phyloP scores from a whole-genome alignment of 352 stramenopile species.

The Globisporangium recalcitrans region DNA sequence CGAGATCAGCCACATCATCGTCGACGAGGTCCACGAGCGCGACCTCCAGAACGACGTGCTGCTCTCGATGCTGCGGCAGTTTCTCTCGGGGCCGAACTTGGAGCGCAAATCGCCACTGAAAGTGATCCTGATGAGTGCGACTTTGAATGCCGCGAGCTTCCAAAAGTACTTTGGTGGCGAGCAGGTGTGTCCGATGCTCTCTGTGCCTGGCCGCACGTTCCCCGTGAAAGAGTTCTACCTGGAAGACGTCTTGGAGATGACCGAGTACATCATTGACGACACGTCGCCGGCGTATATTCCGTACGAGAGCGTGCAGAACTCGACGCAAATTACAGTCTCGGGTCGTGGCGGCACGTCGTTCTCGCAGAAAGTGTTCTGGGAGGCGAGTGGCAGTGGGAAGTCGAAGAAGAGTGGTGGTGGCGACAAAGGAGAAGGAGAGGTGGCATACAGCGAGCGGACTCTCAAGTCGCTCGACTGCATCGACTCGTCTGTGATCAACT shows the following conservation, averaged over 20 bases:
- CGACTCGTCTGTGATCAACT: constrained; percentile 92
- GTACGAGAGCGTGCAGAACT: constrained; percentile 26
- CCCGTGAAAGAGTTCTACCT: constrained; percentile 96
- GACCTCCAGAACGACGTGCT: constrained; percentile 91
- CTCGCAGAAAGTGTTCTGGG: constrained; percentile 59
- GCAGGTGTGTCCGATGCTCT: constrained; percentile 73
- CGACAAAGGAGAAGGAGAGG: neutral
- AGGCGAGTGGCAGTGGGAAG: constrained; percentile 30
- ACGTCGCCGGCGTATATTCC: constrained; percentile 43
- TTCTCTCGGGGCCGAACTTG: constrained; percentile 51
- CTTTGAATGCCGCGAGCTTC: constrained; percentile 94
- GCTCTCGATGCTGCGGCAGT: constrained; percentile 86
- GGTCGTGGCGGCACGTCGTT: constrained; percentile 58
- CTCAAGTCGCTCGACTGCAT: constrained; percentile 77
- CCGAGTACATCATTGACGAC: constrained; percentile 82
- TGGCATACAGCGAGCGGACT: constrained; percentile 84
- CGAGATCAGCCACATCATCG: constrained; percentile 94
- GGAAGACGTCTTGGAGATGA: constrained; percentile 91
- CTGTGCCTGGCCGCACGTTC: constrained; percentile 93
- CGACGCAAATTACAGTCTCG: constrained; percentile 57
- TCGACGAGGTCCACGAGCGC: constrained; percentile 98
- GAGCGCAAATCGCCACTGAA: constrained; percentile 72
- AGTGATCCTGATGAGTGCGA: constrained; percentile 96
- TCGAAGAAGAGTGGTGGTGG: constrained; percentile 17
- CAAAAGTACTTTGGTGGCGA: constrained; percentile 92